Base-by-base conservation (phyloP, 177 flowering plant species). In the Vitis hybrid region DNA sequence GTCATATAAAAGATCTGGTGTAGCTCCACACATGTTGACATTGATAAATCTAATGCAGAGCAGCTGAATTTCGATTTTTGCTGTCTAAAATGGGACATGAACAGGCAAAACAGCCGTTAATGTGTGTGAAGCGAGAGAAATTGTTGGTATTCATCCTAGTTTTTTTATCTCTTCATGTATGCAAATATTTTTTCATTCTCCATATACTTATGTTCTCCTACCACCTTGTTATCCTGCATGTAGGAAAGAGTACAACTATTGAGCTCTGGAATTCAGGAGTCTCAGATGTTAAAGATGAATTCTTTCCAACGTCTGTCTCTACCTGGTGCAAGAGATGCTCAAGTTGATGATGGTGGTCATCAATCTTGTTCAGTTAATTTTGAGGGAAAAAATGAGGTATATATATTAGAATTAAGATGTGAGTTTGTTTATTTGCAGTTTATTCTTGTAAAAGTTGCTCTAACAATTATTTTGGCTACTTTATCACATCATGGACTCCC, bases 41-140 rank as follows among this genome's bases (percentile, higher is more conserved):
- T 58, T 68, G 60, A 30, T 66, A 62, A 68, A 39, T 58, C 39
- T 72, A 39, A 55, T 80, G 74, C 86, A 91, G 98, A 70, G 71
- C 73, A 60, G 76, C 75, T 59, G 89, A 91, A 78, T 78, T 83
- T 48, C 83, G 79, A 67, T 63, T 63, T 49, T 66, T 87, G 78
- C 77, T 86, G 66, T 73, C 62, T 64, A 75, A 68, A 68, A 49
- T 88, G 66, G 62, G 78, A 18, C 72, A 80, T 72, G 86, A 86
- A 72, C 79, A 73, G 65, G 88, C 86, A 58, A 87, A 84, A 68
- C 60, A 83, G 72, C 87, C 84, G 72, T 76, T 93, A 63, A 60
- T 74, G 72, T 70, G 50, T 70, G 62, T 79, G 52, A 87, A 86
- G 82, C 78, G 75, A 58, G 85, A 86, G 32, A 83, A 48, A 66